phyloP scores from a whole-genome alignment of 2,329 filamentous ascomycete species.

The Fusarium algeriense region DNA sequence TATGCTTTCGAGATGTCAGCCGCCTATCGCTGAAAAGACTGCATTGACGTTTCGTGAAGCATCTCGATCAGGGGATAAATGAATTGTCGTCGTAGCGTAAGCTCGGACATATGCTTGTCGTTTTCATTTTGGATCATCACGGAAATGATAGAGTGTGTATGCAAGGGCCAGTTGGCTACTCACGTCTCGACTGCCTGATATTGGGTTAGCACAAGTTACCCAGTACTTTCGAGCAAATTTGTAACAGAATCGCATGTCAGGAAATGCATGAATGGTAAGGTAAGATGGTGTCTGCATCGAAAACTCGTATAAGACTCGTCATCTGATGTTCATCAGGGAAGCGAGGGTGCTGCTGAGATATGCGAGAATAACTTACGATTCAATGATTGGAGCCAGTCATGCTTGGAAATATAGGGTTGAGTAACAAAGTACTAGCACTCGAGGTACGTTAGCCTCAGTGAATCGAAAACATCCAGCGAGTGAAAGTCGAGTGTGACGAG shows the following conservation, averaged over 20 bases:
- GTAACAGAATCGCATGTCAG: slow-evolving; percentile 52
- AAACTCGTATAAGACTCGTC: slow-evolving; percentile 84
- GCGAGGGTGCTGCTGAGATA: slow-evolving; percentile 37
- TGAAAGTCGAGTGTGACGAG: slow-evolving; percentile 42
- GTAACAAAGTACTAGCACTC: slow-evolving; percentile 32
- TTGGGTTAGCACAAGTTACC: slow-evolving; percentile 38
- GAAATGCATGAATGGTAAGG: slow-evolving; percentile 79
- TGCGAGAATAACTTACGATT: slow-evolving; percentile 33
- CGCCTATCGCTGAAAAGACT: slow-evolving; percentile 22
- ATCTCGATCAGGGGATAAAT: slow-evolving; percentile 52
- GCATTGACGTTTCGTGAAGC: slow-evolving; percentile 28
- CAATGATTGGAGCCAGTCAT: neutral
- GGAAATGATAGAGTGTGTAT: slow-evolving; percentile 40
- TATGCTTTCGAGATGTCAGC: slow-evolving; percentile 44
- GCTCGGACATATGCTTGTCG: slow-evolving; percentile 99
- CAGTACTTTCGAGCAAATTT: slow-evolving; percentile 15
- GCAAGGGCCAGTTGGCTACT: slow-evolving; percentile 38
- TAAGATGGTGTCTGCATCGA: slow-evolving; percentile 76
- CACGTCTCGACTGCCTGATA: slow-evolving; percentile 34
- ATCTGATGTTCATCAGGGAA: slow-evolving; percentile 68
- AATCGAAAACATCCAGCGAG: slow-evolving; percentile 19
- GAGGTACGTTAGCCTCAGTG: slow-evolving; percentile 41
- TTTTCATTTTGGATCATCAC: slow-evolving; percentile 89
- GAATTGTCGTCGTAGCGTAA: slow-evolving; percentile 60
- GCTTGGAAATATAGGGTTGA: too few species aligned